A percentile compares a stretch with the other conserved stretches of the same genome.
These are phyloP conservation scores for Leccinum incarnatum DNA, from an alignment of 768 basidiomycete genomes.

Conservation along the genomic window DNA sequence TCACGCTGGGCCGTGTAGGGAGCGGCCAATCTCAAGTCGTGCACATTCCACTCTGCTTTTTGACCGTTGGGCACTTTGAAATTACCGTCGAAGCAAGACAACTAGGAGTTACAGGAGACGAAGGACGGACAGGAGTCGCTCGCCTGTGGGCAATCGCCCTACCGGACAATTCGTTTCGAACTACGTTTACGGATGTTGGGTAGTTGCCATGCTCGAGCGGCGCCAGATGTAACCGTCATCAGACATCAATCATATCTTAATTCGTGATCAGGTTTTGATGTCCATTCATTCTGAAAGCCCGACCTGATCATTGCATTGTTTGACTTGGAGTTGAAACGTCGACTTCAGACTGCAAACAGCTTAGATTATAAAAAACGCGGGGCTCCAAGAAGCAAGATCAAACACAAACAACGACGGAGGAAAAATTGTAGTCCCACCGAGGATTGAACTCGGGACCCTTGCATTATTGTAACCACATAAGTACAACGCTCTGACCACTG, in stretches of 20 bases:
- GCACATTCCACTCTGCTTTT: slow-evolving; percentile 65
- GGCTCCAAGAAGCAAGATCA: not conserved
- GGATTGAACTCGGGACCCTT: slow-evolving; percentile 65
- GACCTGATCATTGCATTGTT: not conserved
- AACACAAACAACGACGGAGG: not conserved
- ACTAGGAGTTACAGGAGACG: slow-evolving; percentile 15
- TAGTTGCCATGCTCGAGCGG: not conserved
- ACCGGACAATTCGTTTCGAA: slow-evolving; percentile 7
- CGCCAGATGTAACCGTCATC: not conserved
- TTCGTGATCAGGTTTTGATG: not conserved
- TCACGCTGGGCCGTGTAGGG: slow-evolving; percentile 63
- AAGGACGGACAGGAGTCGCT: slow-evolving; percentile 22
- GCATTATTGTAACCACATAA: slow-evolving; percentile 56
- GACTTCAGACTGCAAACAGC: not conserved
- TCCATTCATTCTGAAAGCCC: not conserved
- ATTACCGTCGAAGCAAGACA: slow-evolving; percentile 38
- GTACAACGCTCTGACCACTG: slow-evolving; percentile 64
- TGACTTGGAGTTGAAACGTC: not conserved
- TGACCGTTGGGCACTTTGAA: slow-evolving; percentile 65
- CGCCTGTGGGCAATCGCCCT: slow-evolving; percentile 15
- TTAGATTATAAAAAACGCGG: not conserved
- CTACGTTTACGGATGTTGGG: not conserved
- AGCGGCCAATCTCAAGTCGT: slow-evolving; percentile 50
- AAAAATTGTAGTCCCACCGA: slow-evolving; percentile 56
- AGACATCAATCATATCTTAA: not conserved